These are phyloP conservation scores for Lavandula angustifolia DNA, from an alignment of 257 asterid species.

Conservation along the genomic window DNA sequence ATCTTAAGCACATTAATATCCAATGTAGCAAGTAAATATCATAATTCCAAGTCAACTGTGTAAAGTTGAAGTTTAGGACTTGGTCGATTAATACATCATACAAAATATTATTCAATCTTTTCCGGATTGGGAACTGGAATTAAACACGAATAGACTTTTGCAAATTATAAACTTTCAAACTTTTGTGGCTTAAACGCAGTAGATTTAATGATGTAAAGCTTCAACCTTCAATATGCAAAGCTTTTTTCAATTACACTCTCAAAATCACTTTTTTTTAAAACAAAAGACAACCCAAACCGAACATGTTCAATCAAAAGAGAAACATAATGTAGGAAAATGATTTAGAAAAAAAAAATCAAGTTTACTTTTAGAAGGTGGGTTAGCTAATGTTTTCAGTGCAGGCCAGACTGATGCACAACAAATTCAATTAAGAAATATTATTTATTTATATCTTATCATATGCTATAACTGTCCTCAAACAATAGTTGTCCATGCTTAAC, in stretches of 20 bases:
- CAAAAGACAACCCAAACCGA: too few species aligned
- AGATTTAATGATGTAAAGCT: too few species aligned
- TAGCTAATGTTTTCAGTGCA: neutral
- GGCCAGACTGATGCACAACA: too few species aligned
- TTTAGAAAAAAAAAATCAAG: neutral
- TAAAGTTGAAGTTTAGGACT: neutral
- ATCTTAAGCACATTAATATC: too few species aligned
- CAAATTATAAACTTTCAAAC: neutral
- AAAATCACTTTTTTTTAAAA: neutral
- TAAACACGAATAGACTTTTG: too few species aligned
- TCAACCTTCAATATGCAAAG: neutral
- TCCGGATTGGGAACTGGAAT: neutral
- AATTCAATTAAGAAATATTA: neutral
- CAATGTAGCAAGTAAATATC: too few species aligned
- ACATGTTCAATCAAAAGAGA: too few species aligned
- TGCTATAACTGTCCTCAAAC: conserved; percentile 1
- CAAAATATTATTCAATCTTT: neutral
- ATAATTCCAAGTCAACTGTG: too few species aligned
- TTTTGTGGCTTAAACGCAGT: neutral
- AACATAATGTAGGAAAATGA: neutral
- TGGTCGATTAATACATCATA: neutral
- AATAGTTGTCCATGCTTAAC: neutral
- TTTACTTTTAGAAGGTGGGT: neutral
- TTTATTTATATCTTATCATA: neutral
- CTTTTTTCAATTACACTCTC: neutral